A percentile compares a stretch with the other conserved stretches of the same genome.
Conservation (phyloP, 202 grass and related monocot genomes). For the Panicum hallii region DNA sequence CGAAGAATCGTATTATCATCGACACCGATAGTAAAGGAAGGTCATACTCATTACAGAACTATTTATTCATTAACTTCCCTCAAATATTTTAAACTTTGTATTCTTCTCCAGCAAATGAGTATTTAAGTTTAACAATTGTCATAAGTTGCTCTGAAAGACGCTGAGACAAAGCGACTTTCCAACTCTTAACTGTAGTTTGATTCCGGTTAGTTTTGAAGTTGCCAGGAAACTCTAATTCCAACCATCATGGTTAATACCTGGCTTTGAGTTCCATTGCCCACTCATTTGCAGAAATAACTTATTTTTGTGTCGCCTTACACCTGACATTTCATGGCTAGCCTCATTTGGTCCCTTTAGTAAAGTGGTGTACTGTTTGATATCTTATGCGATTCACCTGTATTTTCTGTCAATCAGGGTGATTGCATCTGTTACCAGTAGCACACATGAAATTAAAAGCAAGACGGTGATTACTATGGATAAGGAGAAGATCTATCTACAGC, state of each 20-base stretch:
- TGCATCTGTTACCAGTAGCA: conserved; percentile 98
- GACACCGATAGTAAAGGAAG: conserved; percentile 88
- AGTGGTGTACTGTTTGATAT: conserved; percentile 19
- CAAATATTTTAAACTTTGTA: conserved; percentile 35
- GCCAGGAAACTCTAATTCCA: conserved; percentile 2
- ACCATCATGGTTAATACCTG: conserved; percentile 23
- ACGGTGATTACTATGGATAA: conserved; percentile 90
- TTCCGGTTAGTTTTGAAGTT: neutral
- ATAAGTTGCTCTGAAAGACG: neutral
- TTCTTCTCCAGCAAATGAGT: conserved; percentile 18
- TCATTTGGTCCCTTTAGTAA: conserved; percentile 24
- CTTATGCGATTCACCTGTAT: conserved; percentile 21
- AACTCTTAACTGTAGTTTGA: conserved; percentile 4
- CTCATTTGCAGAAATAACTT: conserved; percentile 16
- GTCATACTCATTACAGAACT: conserved; percentile 39
- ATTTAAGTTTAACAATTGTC: conserved; percentile 8
- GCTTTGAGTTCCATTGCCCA: neutral
- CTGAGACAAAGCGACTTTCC: neutral
- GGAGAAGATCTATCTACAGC: conserved; percentile 83
- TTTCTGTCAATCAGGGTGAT: conserved; percentile 67
- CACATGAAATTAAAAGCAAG: conserved; percentile 97
- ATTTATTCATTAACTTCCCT: conserved; percentile 8
- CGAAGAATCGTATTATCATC: conserved; percentile 97
- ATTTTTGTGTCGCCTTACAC: neutral
- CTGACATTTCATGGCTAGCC: conserved; percentile 28